Conservation (phyloP, 2,329 filamentous ascomycete genomes). For the Curvularia sp. region DNA sequence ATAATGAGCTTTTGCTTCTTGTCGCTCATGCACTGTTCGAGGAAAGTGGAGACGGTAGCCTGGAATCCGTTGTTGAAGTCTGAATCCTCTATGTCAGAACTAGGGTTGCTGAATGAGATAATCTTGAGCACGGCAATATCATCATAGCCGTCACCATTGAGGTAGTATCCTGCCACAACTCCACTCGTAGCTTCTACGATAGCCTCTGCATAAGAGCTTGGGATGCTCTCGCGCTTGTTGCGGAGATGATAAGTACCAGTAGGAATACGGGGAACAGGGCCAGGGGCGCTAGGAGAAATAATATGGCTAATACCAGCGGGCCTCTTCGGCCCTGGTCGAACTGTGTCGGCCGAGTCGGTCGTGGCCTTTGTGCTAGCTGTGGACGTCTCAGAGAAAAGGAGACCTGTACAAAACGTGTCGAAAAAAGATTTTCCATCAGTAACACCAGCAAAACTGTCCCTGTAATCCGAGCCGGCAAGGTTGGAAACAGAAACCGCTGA, state of each 20-base stretch:
- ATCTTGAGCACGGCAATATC: slow-evolving; percentile 55
- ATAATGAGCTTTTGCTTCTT: slow-evolving; percentile 67
- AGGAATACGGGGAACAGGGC: slow-evolving; percentile 33
- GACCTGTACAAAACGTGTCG: slow-evolving; percentile 41
- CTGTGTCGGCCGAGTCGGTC: neutral
- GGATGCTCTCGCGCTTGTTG: slow-evolving; percentile 29
- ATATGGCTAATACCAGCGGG: neutral
- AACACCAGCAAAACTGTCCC: slow-evolving; percentile 35
- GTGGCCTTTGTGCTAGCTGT: slow-evolving; percentile 15
- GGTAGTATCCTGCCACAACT: slow-evolving; percentile 54
- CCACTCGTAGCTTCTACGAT: slow-evolving; percentile 27
- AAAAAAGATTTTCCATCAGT: slow-evolving; percentile 51
- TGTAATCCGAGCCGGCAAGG: slow-evolving; percentile 24
- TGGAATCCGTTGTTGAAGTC: slow-evolving; percentile 40
- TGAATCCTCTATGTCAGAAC: slow-evolving; percentile 16
- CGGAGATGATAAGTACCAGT: slow-evolving; percentile 24
- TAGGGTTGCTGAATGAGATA: slow-evolving; percentile 46
- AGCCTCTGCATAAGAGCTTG: slow-evolving; percentile 20
- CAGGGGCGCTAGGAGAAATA: slow-evolving; percentile 19
- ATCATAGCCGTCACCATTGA: slow-evolving; percentile 44
- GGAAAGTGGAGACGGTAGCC: slow-evolving; percentile 49
- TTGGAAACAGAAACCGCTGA: slow-evolving; percentile 28
- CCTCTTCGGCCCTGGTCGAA: neutral
- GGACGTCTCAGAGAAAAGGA: neutral
- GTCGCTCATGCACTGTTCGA: slow-evolving; percentile 53